Conservation (phyloP, 495 filamentous ascomycete species). For the Sabuloglossum arenarium region DNA sequence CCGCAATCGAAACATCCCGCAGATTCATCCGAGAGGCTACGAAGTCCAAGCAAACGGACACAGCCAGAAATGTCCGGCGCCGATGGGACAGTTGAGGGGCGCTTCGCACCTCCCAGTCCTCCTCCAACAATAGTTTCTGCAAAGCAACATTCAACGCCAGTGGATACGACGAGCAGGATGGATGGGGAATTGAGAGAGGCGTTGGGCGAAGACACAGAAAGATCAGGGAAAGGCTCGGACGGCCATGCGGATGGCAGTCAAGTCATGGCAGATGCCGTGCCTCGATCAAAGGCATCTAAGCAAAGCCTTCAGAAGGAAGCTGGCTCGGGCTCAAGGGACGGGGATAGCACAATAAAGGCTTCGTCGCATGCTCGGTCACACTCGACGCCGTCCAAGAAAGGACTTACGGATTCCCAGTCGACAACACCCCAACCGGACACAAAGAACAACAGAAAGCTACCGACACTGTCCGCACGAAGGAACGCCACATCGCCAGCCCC, state of each 20-base stretch:
- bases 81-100: not conserved
- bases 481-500: slow-evolving; percentile 14
- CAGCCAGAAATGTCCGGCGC: not conserved
- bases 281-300: not conserved
- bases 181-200: not conserved
- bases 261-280: not conserved
- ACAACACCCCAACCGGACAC: not conserved
- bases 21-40: not conserved
- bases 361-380: not conserved
- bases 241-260: not conserved
- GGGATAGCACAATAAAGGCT: not conserved
- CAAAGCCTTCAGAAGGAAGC: not conserved
- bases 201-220: not conserved
- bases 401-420: not conserved
- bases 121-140: not conserved
- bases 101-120: not conserved
- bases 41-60: not conserved
- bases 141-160: not conserved
- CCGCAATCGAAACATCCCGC: slow-evolving; percentile 6
- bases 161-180: not conserved
- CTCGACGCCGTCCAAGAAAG: not conserved
- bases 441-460: slow-evolving; percentile 7
- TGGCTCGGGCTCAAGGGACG: not conserved
- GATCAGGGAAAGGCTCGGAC: not conserved
- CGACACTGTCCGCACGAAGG: slow-evolving; percentile 17